A percentile compares a stretch with the other conserved stretches of the same genome.
Evolutionary conservation across 2,329 filamentous ascomycete genomes (phyloP).

Genomic region (Sclerotinia borealis): DNA sequence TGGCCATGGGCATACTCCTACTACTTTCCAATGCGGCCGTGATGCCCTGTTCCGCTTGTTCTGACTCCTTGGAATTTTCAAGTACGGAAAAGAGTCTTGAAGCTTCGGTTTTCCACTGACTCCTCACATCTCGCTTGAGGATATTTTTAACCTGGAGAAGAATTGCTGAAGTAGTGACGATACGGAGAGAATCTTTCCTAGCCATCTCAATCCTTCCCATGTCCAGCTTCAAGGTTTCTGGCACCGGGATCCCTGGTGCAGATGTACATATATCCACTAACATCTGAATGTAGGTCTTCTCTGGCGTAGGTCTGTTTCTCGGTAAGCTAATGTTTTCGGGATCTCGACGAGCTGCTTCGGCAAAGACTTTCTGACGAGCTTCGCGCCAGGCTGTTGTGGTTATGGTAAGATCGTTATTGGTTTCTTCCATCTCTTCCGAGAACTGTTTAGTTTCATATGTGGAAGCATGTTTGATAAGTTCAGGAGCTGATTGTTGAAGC

Average conservation of each 20-base stretch:
- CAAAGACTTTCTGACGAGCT: slow-evolving; percentile 57
- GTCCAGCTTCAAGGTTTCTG: slow-evolving; percentile 71
- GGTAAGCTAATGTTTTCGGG: slow-evolving; percentile 60
- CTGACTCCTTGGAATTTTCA: slow-evolving; percentile 46
- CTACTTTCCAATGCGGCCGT: slow-evolving; percentile 58
- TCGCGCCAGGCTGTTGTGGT: slow-evolving; percentile 62
- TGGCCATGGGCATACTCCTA: slow-evolving; percentile 58
- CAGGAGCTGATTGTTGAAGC: slow-evolving; percentile 63
- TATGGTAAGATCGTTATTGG: slow-evolving; percentile 45
- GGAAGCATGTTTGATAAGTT: slow-evolving; percentile 63
- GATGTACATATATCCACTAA: slow-evolving; percentile 70
- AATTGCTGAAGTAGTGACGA: slow-evolving; percentile 68
- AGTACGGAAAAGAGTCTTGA: slow-evolving; percentile 64
- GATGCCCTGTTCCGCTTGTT: slow-evolving; percentile 49
- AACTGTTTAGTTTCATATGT: slow-evolving; percentile 73
- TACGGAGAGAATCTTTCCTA: slow-evolving; percentile 52
- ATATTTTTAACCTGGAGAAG: slow-evolving; percentile 77
- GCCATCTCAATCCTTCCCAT: slow-evolving; percentile 53
- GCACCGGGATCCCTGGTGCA: slow-evolving; percentile 51
- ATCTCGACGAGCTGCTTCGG: slow-evolving; percentile 62
- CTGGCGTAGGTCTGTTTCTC: slow-evolving; percentile 55
- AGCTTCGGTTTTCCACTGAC: slow-evolving; percentile 71
- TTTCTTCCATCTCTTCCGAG: slow-evolving; percentile 55
- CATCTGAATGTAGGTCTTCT: slow-evolving; percentile 70
- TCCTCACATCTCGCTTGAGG: slow-evolving; percentile 72